These are phyloP conservation scores for Achaetomiella virescens DNA, from an alignment of 495 filamentous ascomycete genomes.

Conservation along the genomic window DNA sequence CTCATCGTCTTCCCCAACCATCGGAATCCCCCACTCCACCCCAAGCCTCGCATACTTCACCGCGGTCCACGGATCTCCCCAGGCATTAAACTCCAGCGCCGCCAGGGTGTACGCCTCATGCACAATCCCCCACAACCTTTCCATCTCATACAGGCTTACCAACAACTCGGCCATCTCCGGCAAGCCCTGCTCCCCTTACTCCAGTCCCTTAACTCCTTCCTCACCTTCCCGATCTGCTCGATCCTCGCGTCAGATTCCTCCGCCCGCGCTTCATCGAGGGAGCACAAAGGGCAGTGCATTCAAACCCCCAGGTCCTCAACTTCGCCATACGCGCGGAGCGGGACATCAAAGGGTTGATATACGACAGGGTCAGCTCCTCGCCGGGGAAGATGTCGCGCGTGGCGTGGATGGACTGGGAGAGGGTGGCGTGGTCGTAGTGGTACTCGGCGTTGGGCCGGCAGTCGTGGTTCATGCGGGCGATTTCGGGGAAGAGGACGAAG, in stretches of 20 bases:
- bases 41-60: constrained; percentile 31
- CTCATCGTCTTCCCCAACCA: constrained; percentile 27
- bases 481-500: constrained; percentile 28
- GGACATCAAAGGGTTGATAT: constrained; percentile 33
- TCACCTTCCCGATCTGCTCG: constrained; percentile 25
- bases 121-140: constrained; percentile 29
- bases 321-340: constrained; percentile 22
- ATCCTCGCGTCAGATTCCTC: constrained; percentile 33
- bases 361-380: constrained; percentile 37
- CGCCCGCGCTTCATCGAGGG: constrained; percentile 11
- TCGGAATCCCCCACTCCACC: constrained; percentile 30
- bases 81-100: constrained; percentile 35
- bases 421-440: constrained; percentile 30
- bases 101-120: constrained; percentile 36
- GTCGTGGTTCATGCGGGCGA: constrained; percentile 41
- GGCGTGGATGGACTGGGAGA: constrained; percentile 35
- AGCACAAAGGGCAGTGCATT: constrained; percentile 34
- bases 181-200: constrained; percentile 19
- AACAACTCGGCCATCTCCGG: constrained; percentile 33
- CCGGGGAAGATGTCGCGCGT: constrained; percentile 29
- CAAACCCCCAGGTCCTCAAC: constrained; percentile 36
- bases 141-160: constrained; percentile 33
- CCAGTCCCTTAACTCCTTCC: constrained; percentile 25
- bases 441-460: constrained; percentile 42
- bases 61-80: constrained; percentile 33